These are phyloP conservation scores for Arabidopsis lyrata DNA, from an alignment of 441 rosid species.

Conservation along the genomic window DNA sequence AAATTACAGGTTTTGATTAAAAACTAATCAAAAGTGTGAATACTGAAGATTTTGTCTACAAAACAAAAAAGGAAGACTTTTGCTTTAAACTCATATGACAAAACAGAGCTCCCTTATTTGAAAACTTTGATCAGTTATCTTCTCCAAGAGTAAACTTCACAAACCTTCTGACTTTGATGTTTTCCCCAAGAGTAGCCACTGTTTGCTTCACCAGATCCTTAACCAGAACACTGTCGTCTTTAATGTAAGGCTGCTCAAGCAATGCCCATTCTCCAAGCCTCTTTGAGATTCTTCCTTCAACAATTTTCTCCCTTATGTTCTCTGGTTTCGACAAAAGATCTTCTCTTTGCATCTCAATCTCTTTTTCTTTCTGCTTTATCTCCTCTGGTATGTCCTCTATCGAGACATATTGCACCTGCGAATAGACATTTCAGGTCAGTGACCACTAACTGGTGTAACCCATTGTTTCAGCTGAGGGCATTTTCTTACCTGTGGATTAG, in stretches of 20 bases:
- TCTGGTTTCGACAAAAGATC: conserved; percentile 85
- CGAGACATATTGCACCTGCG: conserved; percentile 74
- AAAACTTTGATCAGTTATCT: conserved; percentile 37
- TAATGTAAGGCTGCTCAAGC: conserved; percentile 80
- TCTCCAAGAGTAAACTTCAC: conserved; percentile 81
- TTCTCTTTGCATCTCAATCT: conserved; percentile 92
- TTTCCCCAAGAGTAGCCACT: conserved; percentile 83
- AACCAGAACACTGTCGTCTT: conserved; percentile 70
- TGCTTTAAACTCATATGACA: conserved; percentile 15
- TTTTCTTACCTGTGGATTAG: conserved; percentile 71
- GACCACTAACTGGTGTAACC: not conserved
- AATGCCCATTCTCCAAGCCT: conserved; percentile 84
- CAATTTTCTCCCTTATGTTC: conserved; percentile 84
- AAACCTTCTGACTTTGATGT: conserved; percentile 55
- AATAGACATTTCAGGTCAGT: conserved; percentile 20
- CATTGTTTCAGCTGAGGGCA: conserved; percentile 20
- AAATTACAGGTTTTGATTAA: conserved; percentile 37
- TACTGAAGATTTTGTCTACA: conserved; percentile 32
- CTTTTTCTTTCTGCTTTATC: conserved; percentile 66
- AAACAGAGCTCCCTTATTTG: conserved; percentile 29
- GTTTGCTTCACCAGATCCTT: conserved; percentile 87
- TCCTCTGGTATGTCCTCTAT: conserved; percentile 70
- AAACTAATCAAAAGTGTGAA: conserved; percentile 40
- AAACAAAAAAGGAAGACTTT: conserved; percentile 29
- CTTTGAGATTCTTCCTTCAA: conserved; percentile 82